These are phyloP conservation scores for Tephrocybe sp. DNA, from an alignment of 768 basidiomycete species.

Conservation along the genomic window DNA sequence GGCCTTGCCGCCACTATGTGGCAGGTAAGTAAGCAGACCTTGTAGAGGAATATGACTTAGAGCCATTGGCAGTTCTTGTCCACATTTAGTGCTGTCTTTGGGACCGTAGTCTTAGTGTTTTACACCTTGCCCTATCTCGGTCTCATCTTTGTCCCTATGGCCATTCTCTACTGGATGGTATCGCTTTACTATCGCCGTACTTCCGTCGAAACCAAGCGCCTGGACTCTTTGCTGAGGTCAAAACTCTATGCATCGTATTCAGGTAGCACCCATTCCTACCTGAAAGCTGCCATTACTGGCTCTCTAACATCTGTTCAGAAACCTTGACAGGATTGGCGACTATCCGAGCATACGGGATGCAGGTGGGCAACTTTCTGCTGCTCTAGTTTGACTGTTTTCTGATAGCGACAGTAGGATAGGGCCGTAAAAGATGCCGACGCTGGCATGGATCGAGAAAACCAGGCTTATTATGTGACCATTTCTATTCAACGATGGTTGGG, in stretches of 20 bases:
- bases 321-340: slow-evolving; percentile 64
- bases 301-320: slow-evolving; percentile 31
- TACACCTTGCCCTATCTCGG: slow-evolving; percentile 69
- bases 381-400: not conserved
- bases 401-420: slow-evolving; percentile 29
- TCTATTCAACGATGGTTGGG: slow-evolving; percentile 65
- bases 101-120: slow-evolving; percentile 59
- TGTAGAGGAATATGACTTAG: not conserved
- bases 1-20: slow-evolving; percentile 43
- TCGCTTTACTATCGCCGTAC: slow-evolving; percentile 57
- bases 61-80: slow-evolving; percentile 30
- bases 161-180: slow-evolving; percentile 48
- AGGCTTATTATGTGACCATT: slow-evolving; percentile 63
- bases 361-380: slow-evolving; percentile 31
- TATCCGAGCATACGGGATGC: slow-evolving; percentile 56
- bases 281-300: not conserved
- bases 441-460: slow-evolving; percentile 56
- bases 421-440: slow-evolving; percentile 49
- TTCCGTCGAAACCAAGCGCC: slow-evolving; percentile 64
- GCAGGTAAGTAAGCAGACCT: slow-evolving; percentile 31
- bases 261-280: slow-evolving; percentile 32
- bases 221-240: slow-evolving; percentile 63
- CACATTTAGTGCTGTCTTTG: slow-evolving; percentile 43
- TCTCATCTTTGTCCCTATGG: slow-evolving; percentile 55
- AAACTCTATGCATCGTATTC: slow-evolving; percentile 54